A percentile compares a stretch with the other conserved stretches of the same genome.
phyloP scores from a whole-genome alignment of 192 early-diverging fungal genomes.

The Umbelopsis ramanniana region DNA sequence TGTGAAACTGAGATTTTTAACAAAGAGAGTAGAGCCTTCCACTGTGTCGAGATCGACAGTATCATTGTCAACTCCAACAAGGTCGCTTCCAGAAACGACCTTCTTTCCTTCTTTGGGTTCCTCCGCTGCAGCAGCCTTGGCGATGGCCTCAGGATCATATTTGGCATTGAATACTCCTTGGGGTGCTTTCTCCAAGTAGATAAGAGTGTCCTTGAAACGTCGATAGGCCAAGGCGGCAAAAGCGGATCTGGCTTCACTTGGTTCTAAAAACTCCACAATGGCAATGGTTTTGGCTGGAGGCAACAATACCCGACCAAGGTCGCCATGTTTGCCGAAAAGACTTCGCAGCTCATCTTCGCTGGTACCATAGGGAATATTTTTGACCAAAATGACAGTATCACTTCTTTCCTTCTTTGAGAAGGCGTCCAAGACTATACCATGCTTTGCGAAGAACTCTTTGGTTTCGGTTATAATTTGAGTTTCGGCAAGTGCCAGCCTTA shows the following conservation, averaged over 20 bases:
- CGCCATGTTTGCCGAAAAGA: conserved; percentile 89
- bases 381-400: conserved; percentile 91
- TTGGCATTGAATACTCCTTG: conserved; percentile 71
- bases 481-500: conserved; percentile 95
- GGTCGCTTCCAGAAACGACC: conserved; percentile 42
- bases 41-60: conserved; percentile 57
- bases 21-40: conserved; percentile 81
- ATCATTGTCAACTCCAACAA: conserved; percentile 32
- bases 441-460: conserved; percentile 86
- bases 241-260: conserved; percentile 87
- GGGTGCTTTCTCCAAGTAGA: conserved; percentile 96
- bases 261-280: conserved; percentile 90
- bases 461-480: conserved; percentile 95
- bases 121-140: conserved; percentile 41
- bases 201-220: conserved; percentile 86
- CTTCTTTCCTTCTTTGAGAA: conserved; percentile 83
- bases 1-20: conserved; percentile 95
- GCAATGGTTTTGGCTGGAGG: conserved; percentile 94
- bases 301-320: conserved; percentile 86
- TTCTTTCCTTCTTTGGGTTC: conserved; percentile 42
- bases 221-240: conserved; percentile 90
- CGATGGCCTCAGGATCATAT: conserved; percentile 51
- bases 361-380: conserved; percentile 89
- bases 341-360: conserved; percentile 80
- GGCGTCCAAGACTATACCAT: conserved; percentile 80